Evolutionary conservation across 2,329 filamentous ascomycete species (phyloP).

Genomic region (Xylaria sp.): DNA sequence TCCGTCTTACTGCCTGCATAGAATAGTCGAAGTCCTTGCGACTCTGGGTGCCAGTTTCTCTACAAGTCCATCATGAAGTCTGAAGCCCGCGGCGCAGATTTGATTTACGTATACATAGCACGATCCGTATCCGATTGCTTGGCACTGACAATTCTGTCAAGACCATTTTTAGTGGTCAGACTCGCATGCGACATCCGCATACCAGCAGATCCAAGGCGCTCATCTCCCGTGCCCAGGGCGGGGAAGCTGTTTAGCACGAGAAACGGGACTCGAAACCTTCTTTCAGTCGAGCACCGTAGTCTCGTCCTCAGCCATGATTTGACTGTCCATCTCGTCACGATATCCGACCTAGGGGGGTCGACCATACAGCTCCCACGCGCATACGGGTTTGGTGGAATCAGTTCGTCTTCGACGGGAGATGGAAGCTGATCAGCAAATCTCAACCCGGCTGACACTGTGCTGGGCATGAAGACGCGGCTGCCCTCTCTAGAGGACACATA

Average conservation of each 20-base stretch:
- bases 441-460: constrained; percentile 8
- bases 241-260: neutral
- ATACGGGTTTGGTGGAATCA: neutral
- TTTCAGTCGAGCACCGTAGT: constrained; percentile 7
- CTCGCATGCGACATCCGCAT: constrained; percentile 19
- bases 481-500: neutral
- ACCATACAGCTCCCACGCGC: neutral
- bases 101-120: constrained; percentile 25
- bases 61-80: constrained; percentile 19
- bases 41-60: constrained; percentile 19
- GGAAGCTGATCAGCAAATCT: neutral
- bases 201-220: constrained; percentile 13
- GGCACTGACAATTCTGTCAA: constrained; percentile 18
- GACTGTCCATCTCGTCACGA: constrained; percentile 6
- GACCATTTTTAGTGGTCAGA: constrained; percentile 8
- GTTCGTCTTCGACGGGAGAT: constrained; percentile 3
- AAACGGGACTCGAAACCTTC: constrained; percentile 12
- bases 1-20: constrained; percentile 38
- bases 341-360: neutral
- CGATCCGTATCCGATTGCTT: constrained; percentile 21
- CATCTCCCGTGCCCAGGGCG: constrained; percentile 4
- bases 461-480: constrained; percentile 1
- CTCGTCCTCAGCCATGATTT: constrained; percentile 11
- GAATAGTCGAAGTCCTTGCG: constrained; percentile 22
- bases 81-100: constrained; percentile 12